Base-by-base conservation (phyloP, 345 rosid species). In the Cardiospermum halicacabum region DNA sequence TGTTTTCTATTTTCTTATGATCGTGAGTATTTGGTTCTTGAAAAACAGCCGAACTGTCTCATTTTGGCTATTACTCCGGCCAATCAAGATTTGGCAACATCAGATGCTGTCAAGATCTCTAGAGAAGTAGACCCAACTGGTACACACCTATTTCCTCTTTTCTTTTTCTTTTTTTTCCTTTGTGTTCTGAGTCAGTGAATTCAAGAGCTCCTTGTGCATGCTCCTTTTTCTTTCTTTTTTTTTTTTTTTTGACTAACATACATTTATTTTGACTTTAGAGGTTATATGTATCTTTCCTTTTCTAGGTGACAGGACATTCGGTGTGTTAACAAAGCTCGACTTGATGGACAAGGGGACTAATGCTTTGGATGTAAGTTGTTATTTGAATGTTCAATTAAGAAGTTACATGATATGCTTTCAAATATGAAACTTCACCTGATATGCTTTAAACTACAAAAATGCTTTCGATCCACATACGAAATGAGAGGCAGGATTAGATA, bases 281-380 rank as follows among this genome's bases (percentile, higher is more conserved):
- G 65, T 58, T 53, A 66, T 65, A 37, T 65, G 11, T 31, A 55
- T 54, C 53, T 59, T 31, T 53, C 9, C 42, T 59, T 31, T 53
- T 6, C 42, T 64, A 87, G 95, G 95, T 75, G 87, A 80, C 60
- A 81, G 91, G 72, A 85, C 91, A 26, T 88, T 85, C 53, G 89
- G 91, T 8, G 95, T 81, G 64, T 65, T 88, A 66, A 88, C 95
- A 48, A 88, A 88, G 83, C 85, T 83, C 57, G 91, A 88, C 66
- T 66, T 88, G 72, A 88, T 85, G 91, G 95, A 88, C 70, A 83
- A 78, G 76, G 95, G 95, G 60, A 88, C 95, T 66, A 85, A 81
- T 73, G 89, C 85, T 25, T 25, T 81, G 62, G 89, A 83, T 53
- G 95, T 88, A 77, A 73, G 84, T 55, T 70, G 60, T 21, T 13